A percentile compares a stretch with the other conserved stretches of the same genome.
Evolutionary conservation across 2,329 filamentous ascomycete genomes (phyloP).

Genomic region (Arthrobotrys entomopaga): DNA sequence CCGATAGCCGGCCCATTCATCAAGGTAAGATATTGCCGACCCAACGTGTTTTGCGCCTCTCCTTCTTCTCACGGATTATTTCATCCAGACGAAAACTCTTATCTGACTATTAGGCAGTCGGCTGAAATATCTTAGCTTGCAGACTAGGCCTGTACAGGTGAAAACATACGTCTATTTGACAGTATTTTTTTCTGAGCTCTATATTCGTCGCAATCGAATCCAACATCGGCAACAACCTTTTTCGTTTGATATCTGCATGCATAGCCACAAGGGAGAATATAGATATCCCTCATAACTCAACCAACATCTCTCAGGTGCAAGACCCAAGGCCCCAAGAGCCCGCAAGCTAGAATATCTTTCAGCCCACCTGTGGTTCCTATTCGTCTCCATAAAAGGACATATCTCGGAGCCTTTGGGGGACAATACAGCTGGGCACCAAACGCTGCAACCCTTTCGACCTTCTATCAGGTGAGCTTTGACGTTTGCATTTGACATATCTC

Average conservation of each 20-base stretch:
- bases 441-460: background rate
- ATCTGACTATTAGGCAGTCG: slow-evolving; percentile 41
- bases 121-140: slow-evolving; percentile 1
- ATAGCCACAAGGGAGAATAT: slow-evolving; percentile 21
- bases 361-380: no score
- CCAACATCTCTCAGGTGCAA: background rate
- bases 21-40: slow-evolving; percentile 8
- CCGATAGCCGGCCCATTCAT: slow-evolving; percentile 39
- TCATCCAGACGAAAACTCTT: slow-evolving; percentile 32
- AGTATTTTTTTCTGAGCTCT: background rate
- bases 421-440: background rate
- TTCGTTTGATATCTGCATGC: slow-evolving; percentile 30
- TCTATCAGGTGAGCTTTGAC: slow-evolving; percentile 16
- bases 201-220: background rate
- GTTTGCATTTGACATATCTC: slow-evolving; percentile 33
- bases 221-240: slow-evolving; percentile 27
- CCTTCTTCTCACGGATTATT: slow-evolving; percentile 15
- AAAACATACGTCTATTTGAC: background rate
- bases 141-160: background rate
- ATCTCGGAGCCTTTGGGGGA: background rate
- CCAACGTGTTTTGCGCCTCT: slow-evolving; percentile 16
- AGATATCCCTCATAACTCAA: slow-evolving; percentile 31
- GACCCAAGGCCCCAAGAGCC: no score
- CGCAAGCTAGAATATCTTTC: no score
- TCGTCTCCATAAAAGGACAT: background rate